These are phyloP conservation scores for Candida odintsovae DNA, from an alignment of 805 yeast genomes.

Conservation along the genomic window DNA sequence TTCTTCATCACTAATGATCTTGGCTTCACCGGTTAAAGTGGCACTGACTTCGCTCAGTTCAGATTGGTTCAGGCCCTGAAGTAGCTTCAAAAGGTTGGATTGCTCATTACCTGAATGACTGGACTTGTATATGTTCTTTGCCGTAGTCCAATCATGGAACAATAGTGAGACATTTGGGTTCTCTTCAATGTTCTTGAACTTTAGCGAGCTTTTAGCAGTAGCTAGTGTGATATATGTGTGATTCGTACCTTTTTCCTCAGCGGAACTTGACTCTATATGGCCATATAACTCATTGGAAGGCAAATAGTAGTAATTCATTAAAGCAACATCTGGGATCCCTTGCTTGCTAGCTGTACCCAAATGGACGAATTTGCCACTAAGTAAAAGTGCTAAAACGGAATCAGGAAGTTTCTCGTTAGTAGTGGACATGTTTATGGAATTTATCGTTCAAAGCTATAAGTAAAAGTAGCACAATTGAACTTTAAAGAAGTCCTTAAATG, in stretches of 20 bases:
- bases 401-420: constrained; percentile 29
- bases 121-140: constrained; percentile 35
- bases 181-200: constrained; percentile 57
- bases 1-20: constrained; percentile 41
- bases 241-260: constrained; percentile 23
- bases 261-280: constrained; percentile 15
- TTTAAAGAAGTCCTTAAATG: too few relatives aligned
- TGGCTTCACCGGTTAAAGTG: constrained; percentile 70
- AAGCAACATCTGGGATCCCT: constrained; percentile 76
- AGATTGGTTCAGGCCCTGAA: constrained; percentile 72
- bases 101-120: constrained; percentile 19
- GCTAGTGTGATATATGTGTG: constrained; percentile 62
- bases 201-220: constrained; percentile 65
- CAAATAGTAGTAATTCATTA: constrained; percentile 84
- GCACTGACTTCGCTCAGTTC: constrained; percentile 79
- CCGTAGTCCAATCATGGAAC: constrained; percentile 87
- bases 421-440: background rate
- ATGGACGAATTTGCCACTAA: constrained; percentile 68
- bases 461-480: background rate
- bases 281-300: constrained; percentile 31
- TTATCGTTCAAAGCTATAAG: constrained; percentile 19
- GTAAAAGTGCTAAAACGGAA: constrained; percentile 39
- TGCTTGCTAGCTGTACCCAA: constrained; percentile 64
- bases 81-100: constrained; percentile 48
- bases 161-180: constrained; percentile 80